Evolutionary conservation across 208 protist species (phyloP).

Genomic region (Trypanosoma cruzi): DNA sequence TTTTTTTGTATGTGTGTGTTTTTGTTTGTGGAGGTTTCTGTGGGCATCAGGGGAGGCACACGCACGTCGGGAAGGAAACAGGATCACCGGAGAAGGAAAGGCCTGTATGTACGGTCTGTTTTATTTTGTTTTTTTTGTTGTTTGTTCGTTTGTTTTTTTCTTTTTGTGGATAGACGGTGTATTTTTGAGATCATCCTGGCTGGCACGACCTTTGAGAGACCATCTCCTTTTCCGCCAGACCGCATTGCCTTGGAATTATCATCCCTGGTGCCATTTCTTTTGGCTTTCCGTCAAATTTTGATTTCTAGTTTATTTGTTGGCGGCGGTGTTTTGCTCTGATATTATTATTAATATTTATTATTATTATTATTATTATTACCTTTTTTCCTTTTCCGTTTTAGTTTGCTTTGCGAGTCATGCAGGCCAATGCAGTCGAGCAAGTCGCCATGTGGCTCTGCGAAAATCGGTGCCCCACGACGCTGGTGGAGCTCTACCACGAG

Average conservation of each 20-base stretch:
- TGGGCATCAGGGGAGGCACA: too few relatives aligned
- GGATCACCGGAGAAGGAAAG: too few relatives aligned
- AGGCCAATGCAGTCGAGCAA: conserved; percentile 19
- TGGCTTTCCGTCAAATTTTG: neutral
- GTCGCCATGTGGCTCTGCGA: conserved; percentile 38
- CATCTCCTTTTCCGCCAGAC: neutral
- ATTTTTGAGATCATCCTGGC: neutral
- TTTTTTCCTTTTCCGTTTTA: conserved; percentile 4
- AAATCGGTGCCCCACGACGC: conserved; percentile 32
- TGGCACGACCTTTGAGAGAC: neutral
- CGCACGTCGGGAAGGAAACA: too few relatives aligned
- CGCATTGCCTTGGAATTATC: neutral
- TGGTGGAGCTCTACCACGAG: conserved; percentile 44
- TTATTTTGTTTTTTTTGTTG: too few relatives aligned
- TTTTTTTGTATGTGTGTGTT: too few relatives aligned
- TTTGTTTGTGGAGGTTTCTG: too few relatives aligned
- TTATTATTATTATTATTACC: conserved; percentile 3
- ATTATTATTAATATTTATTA: too few relatives aligned
- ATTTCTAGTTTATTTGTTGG: neutral
- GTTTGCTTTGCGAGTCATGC: neutral
- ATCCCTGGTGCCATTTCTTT: neutral
- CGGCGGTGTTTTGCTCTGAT: conserved; percentile 9
- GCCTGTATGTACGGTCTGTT: too few relatives aligned
- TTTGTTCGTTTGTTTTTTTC: too few relatives aligned
- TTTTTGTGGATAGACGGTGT: neutral